Evolutionary conservation across 257 asterid genomes (phyloP).

Genomic region (Solanum raphanifolium): DNA sequence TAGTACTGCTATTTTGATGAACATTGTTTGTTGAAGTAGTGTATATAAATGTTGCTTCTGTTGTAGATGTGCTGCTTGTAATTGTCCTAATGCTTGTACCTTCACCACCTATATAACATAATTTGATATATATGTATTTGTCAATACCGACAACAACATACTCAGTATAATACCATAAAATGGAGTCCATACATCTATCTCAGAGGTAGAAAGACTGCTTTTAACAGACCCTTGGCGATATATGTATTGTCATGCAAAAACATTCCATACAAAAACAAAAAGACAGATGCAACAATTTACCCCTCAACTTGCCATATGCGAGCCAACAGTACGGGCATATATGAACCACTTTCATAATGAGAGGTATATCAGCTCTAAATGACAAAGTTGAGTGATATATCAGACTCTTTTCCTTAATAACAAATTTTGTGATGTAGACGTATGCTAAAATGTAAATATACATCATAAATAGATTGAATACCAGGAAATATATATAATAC

Average conservation of each 20-base stretch:
- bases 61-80: conserved; percentile 14
- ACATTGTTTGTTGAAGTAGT: background rate
- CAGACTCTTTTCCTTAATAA: too few species aligned
- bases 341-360: too few species aligned
- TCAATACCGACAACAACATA: background rate
- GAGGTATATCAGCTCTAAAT: too few species aligned
- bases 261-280: background rate
- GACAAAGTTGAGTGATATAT: accelerated
- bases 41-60: conserved; percentile 28
- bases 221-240: too few species aligned
- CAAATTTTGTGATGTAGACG: background rate
- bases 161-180: background rate
- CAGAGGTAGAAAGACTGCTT: background rate
- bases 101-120: conserved; percentile 8
- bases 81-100: conserved; percentile 6
- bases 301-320: too few species aligned
- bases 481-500: background rate
- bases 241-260: background rate
- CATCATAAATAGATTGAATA: background rate
- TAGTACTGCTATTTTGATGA: background rate
- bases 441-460: background rate
- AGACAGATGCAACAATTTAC: background rate
- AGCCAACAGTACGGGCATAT: too few species aligned
- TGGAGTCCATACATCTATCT: too few species aligned
- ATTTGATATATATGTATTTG: background rate